A percentile compares a stretch with the other conserved stretches of the same genome.
Conservation (phyloP, 1,284 basidiomycete genomes). For the Microbotryum silenes-acaulis region DNA sequence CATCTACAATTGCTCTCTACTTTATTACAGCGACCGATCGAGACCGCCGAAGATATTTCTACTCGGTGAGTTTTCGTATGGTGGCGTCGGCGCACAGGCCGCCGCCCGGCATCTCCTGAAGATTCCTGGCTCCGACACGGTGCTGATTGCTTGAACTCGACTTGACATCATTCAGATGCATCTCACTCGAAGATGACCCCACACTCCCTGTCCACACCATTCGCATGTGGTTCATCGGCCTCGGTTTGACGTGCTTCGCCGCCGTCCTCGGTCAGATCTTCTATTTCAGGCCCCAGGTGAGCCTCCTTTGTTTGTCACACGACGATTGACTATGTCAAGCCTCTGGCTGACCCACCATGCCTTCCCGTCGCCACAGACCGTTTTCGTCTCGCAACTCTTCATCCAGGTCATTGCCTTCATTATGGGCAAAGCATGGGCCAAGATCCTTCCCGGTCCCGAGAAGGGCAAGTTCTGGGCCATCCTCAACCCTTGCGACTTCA, state of each 20-base stretch:
- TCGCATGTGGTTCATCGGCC: slow-evolving; percentile 8
- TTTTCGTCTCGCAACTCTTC: slow-evolving; percentile 33
- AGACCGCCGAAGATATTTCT: slow-evolving; percentile 30
- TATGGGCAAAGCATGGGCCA: slow-evolving; percentile 25
- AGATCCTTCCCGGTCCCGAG: slow-evolving; percentile 16
- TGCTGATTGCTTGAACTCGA: neutral
- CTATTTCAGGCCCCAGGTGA: slow-evolving; percentile 22
- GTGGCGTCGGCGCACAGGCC: neutral
- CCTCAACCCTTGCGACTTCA: slow-evolving; percentile 33
- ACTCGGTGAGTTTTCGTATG: slow-evolving; percentile 7
- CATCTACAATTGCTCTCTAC: too few species aligned
- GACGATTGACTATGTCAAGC: too few species aligned
- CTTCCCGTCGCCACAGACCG: slow-evolving; percentile 17
- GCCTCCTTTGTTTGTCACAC: too few species aligned
- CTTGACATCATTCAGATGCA: slow-evolving; percentile 9
- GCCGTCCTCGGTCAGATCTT: slow-evolving; percentile 30
- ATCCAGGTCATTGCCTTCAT: slow-evolving; percentile 30
- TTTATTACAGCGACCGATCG: slow-evolving; percentile 1
- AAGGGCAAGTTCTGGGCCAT: slow-evolving; percentile 28
- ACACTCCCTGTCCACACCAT: slow-evolving; percentile 21
- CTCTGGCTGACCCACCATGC: too few species aligned
- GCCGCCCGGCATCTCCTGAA: neutral
- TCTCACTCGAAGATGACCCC: slow-evolving; percentile 31
- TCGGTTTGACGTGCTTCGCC: slow-evolving; percentile 20
- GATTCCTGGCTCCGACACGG: neutral